A percentile compares a stretch with the other conserved stretches of the same genome.
phyloP scores from a whole-genome alignment of 73 alveolate species.

The Stentor roeselii region DNA sequence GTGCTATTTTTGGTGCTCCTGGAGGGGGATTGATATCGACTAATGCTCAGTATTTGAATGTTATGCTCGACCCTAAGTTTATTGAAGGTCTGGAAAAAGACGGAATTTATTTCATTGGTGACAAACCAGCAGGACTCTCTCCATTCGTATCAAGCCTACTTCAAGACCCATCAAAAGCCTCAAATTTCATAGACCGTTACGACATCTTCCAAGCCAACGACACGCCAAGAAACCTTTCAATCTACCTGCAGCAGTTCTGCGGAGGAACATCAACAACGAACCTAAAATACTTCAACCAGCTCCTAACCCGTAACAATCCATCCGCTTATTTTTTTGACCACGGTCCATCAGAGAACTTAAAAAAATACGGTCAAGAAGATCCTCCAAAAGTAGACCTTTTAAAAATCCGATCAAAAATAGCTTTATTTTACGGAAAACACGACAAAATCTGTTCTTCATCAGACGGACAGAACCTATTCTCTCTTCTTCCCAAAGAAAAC shows the following conservation, averaged over 20 bases:
- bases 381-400: constrained; percentile 5
- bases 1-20: neutral
- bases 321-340: constrained; percentile 27
- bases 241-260: neutral
- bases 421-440: neutral
- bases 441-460: neutral
- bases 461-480: neutral
- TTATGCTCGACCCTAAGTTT: neutral
- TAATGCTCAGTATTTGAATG: neutral
- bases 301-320: neutral
- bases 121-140: neutral
- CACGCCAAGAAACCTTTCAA: neutral
- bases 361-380: constrained; percentile 30
- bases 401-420: neutral
- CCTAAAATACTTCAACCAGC: neutral
- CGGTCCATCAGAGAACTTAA: constrained; percentile 36
- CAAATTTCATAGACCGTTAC: neutral
- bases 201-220: neutral
- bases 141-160: neutral
- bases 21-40: neutral
- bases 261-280: constrained; percentile 5
- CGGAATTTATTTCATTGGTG: neutral
- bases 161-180: no score
- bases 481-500: neutral
- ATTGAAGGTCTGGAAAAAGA: neutral